Percentiles rank a stretch among this genome's conserved stretches.
Conservation (phyloP, 495 filamentous ascomycete genomes). For the Trichoderma orchidacearum region DNA sequence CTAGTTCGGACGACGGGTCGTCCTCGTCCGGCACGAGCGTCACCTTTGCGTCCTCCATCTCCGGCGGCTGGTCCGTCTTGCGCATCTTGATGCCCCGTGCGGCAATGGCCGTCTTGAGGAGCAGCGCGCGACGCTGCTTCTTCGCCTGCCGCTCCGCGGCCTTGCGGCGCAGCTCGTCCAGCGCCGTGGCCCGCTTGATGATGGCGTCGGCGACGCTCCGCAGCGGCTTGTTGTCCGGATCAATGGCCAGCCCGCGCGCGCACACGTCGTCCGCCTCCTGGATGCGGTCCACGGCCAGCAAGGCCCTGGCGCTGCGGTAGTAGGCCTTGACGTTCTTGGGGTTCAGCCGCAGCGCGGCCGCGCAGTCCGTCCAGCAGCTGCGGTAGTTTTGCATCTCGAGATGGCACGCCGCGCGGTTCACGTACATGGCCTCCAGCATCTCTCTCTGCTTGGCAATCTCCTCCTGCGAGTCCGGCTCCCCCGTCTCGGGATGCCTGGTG, state of each 20-base stretch:
- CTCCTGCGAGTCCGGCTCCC: conserved; percentile 5
- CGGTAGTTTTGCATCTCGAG: conserved; percentile 64
- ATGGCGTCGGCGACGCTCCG: conserved; percentile 39
- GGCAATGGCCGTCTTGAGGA: conserved; percentile 56
- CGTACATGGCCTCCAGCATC: conserved; percentile 61
- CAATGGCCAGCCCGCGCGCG: conserved; percentile 53
- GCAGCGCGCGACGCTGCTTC: conserved; percentile 35
- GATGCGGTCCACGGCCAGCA: conserved; percentile 59
- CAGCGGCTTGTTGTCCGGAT: conserved; percentile 44
- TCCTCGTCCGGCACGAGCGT: conserved; percentile 57
- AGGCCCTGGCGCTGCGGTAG: conserved; percentile 67
- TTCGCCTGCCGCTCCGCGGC: conserved; percentile 37
- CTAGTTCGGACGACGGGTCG: conserved; percentile 53
- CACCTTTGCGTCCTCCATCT: conserved; percentile 67
- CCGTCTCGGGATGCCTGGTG: conserved; percentile 18
- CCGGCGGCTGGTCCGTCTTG: conserved; percentile 56
- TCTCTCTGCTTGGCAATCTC: conserved; percentile 36
- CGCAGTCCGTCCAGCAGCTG: conserved; percentile 68
- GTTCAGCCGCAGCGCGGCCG: conserved; percentile 65
- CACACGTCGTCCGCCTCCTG: conserved; percentile 66
- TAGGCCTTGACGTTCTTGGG: conserved; percentile 71
- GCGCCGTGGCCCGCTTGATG: conserved; percentile 23
- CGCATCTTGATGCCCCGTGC: conserved; percentile 56
- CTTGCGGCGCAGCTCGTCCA: conserved; percentile 19
- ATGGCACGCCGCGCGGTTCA: conserved; percentile 81